A percentile compares a stretch with the other conserved stretches of the same genome.
phyloP scores from a whole-genome alignment of 2,329 filamentous ascomycete genomes.

The Plenodomus biglobosus region DNA sequence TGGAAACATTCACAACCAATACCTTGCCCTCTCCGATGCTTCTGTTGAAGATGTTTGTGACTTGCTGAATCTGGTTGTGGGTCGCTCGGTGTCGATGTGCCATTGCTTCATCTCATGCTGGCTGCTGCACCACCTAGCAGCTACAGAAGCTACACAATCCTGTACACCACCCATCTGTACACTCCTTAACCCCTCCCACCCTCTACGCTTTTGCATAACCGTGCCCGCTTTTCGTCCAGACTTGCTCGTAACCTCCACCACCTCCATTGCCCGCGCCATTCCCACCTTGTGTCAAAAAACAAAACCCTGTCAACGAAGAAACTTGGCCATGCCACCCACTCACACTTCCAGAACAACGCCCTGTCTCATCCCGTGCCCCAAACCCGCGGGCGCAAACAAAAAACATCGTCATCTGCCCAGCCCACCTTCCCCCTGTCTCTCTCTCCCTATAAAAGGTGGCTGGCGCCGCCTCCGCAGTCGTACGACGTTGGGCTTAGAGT shows the following conservation, averaged over 20 bases:
- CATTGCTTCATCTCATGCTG: background rate
- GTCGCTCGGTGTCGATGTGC: background rate
- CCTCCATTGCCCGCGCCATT: background rate
- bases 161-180: slow-evolving; percentile 3
- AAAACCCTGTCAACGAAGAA: too few species aligned
- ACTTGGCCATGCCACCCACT: too few species aligned
- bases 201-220: background rate
- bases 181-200: background rate
- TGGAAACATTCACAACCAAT: background rate
- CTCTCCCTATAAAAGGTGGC: background rate
- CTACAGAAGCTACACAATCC: slow-evolving; percentile 2
- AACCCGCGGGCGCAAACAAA: background rate
- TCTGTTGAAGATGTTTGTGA: background rate
- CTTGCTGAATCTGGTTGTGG: background rate
- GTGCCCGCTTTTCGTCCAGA: background rate
- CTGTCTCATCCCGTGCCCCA: slow-evolving; percentile 5
- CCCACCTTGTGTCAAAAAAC: background rate
- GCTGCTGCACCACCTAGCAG: too few species aligned
- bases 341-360: slow-evolving; percentile 3
- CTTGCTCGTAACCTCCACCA: background rate
- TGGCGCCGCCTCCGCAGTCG: background rate
- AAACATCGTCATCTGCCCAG: background rate
- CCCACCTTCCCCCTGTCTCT: background rate
- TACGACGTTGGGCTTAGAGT: slow-evolving; percentile 3
- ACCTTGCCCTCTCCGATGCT: background rate